Base-by-base conservation (phyloP, 306 rosid genomes). In the Glycine tomentella region DNA sequence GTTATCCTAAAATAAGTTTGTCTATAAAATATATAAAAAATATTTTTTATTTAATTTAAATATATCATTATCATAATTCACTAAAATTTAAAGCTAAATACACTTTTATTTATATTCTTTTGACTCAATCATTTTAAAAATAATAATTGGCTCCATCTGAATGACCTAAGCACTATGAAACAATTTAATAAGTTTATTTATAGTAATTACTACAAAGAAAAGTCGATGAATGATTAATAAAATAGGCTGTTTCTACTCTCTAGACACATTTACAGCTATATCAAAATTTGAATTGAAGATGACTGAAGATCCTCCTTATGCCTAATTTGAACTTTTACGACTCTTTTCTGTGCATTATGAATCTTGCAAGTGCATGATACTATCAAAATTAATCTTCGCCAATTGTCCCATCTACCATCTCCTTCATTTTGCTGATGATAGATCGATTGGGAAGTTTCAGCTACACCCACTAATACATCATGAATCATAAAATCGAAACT, bases 321-420 rank as follows among this genome's bases (percentile, higher is more conserved):
- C n/a, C 78, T 77, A 69, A 52, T 55, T 50, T 71, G 68, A 70
- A 49, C 16, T 75, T 61, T 70, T 48, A 3, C 49, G 61, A 72
- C 13, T 62, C 36, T 70, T 44, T 77, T 69, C 51, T 76, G 67
- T 74, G 38, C 38, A 74, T 79, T 48, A 59, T 75, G 20, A 53
- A 68, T 83, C 74, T 71, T 69, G 46, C 46, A 42, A 42, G 7
- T 42, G 46, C 66, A 69, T 81, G 87, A 87, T 74, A 4, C 4
- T 3, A 67, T 77, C 78, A 50, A 33, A 82, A 81, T 42, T 66
- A 66, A 66, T 76, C 74, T 85, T 59, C 63, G 48, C 45, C 72
- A 69, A 73, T 78, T 83, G 84, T 72, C 90, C 85, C 84, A 80
- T 77, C 34, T 62, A 68, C 84, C 69, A 78, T 69, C 14, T 45